Evolutionary conservation across 495 filamentous ascomycete genomes (phyloP).

Genomic region (Xylaria curta): DNA sequence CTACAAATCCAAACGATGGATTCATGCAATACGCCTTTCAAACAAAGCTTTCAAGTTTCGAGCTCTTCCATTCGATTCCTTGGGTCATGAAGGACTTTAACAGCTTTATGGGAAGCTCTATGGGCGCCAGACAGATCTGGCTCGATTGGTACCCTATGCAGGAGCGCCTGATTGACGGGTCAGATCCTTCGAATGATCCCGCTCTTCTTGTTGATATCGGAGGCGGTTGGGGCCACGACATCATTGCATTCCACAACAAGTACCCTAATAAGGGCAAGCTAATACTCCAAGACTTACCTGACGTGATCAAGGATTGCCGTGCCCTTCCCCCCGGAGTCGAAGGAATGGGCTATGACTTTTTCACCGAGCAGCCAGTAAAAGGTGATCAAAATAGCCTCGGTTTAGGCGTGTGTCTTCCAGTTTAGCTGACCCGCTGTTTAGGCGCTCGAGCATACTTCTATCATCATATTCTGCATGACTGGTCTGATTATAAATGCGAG

Average conservation of each 20-base stretch:
- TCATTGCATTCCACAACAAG: conserved; percentile 37
- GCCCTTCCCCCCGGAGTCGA: conserved; percentile 26
- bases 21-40: conserved; percentile 45
- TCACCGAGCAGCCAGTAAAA: conserved; percentile 36
- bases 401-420: background rate
- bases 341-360: conserved; percentile 39
- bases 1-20: conserved; percentile 36
- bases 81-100: conserved; percentile 31
- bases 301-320: conserved; percentile 33
- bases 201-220: conserved; percentile 49
- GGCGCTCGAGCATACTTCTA: conserved; percentile 49
- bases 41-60: conserved; percentile 37
- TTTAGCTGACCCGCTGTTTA: background rate
- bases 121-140: conserved; percentile 35
- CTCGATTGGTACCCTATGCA: conserved; percentile 41
- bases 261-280: conserved; percentile 40
- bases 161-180: conserved; percentile 20
- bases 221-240: conserved; percentile 46
- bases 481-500: conserved; percentile 43
- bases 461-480: conserved; percentile 54
- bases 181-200: background rate
- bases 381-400: conserved; percentile 29
- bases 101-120: conserved; percentile 40
- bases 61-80: conserved; percentile 31
- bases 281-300: conserved; percentile 47